Conservation (phyloP, 2,329 filamentous ascomycete species). For the Tetracladium maxilliforme region DNA sequence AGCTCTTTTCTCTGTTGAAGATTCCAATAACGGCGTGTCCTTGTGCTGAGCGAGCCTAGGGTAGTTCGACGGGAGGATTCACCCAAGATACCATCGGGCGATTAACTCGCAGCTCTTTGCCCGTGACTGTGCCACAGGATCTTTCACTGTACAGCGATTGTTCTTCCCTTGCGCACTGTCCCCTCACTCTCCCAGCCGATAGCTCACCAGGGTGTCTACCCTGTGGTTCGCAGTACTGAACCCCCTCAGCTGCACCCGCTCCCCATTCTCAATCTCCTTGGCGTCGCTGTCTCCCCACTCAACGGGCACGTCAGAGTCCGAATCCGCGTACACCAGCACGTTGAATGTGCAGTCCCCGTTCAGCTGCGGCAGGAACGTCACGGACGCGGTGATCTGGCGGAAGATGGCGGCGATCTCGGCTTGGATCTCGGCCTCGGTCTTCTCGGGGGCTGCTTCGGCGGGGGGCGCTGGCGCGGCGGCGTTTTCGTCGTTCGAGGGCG, state of each 20-base stretch:
- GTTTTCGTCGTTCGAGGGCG: conserved; percentile 5
- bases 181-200: conserved; percentile 43
- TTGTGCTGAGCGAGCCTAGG: too few species aligned
- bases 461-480: conserved; percentile 14
- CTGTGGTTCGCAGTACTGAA: conserved; percentile 93
- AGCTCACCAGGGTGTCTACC: conserved; percentile 92
- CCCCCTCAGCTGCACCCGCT: conserved; percentile 87
- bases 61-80: too few species aligned
- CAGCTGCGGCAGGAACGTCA: conserved; percentile 90
- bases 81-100: too few species aligned
- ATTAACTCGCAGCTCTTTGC: too few species aligned
- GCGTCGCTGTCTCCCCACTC: conserved; percentile 98
- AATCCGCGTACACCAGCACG: conserved; percentile 92
- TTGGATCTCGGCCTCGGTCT: conserved; percentile 89
- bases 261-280: conserved; percentile 84
- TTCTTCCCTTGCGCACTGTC: neutral
- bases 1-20: too few species aligned
- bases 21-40: too few species aligned
- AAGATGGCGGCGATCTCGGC: conserved; percentile 93
- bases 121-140: too few species aligned
- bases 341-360: conserved; percentile 97
- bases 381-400: conserved; percentile 92
- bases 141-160: too few species aligned
- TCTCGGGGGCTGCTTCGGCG: conserved; percentile 35
- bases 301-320: conserved; percentile 88